These are phyloP conservation scores for Boletus fagicola DNA, from an alignment of 768 basidiomycete genomes.

Conservation along the genomic window DNA sequence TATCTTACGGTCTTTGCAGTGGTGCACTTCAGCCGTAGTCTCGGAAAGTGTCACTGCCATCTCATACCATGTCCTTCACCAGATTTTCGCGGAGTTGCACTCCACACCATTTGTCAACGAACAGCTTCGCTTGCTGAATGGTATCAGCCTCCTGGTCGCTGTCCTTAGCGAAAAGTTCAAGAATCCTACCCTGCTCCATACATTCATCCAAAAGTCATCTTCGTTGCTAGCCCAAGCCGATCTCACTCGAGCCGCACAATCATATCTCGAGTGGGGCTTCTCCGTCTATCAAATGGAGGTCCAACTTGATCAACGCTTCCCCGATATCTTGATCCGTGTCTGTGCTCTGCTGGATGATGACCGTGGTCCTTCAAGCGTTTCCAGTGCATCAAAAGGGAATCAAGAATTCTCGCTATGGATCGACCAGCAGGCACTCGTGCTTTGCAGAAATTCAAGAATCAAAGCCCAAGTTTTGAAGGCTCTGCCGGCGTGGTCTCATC, in stretches of 20 bases:
- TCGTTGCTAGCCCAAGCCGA: constrained; percentile 67
- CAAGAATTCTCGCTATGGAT: constrained; percentile 60
- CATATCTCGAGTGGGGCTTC: constrained; percentile 78
- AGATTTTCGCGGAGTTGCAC: constrained; percentile 66
- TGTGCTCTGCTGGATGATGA: constrained; percentile 60
- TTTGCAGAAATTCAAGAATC: constrained; percentile 41
- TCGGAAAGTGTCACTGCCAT: constrained; percentile 51
- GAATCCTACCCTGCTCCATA: constrained; percentile 59
- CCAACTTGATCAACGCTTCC: constrained; percentile 50
- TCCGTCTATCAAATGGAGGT: constrained; percentile 42
- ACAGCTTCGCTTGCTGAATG: constrained; percentile 71
- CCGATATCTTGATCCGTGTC: constrained; percentile 69
- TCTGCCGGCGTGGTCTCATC: constrained; percentile 74
- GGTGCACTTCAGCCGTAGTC: constrained; percentile 49
- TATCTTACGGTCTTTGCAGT: constrained; percentile 55
- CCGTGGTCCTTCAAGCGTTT: constrained; percentile 33
- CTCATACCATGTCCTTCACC: constrained; percentile 75
- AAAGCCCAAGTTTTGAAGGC: constrained; percentile 50
- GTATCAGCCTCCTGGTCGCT: constrained; percentile 72
- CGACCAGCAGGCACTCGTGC: constrained; percentile 48
- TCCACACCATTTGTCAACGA: constrained; percentile 76
- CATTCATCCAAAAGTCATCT: constrained; percentile 64
- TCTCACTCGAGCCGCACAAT: constrained; percentile 65
- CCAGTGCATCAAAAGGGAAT: constrained; percentile 37
- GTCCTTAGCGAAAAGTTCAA: constrained; percentile 54